Percentiles rank a stretch among this genome's conserved stretches.
These are phyloP conservation scores for Pyrenophora teres DNA, from an alignment of 2,329 filamentous ascomycete species.

Conservation along the genomic window DNA sequence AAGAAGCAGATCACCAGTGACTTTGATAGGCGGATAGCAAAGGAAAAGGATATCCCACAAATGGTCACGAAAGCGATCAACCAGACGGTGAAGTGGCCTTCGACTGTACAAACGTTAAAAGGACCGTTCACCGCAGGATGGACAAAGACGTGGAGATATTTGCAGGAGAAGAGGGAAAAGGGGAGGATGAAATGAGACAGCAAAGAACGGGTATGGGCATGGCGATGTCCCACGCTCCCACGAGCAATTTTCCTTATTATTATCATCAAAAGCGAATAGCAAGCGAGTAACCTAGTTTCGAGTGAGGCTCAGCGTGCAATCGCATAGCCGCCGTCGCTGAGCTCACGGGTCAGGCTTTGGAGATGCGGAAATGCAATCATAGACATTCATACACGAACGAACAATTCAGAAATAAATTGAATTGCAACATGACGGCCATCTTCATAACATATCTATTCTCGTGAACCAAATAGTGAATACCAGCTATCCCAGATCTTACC, in stretches of 20 bases:
- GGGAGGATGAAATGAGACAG: slow-evolving; percentile 38
- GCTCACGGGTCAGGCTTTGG: slow-evolving; percentile 32
- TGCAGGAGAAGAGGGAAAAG: slow-evolving; percentile 73
- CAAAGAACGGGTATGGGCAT: background rate
- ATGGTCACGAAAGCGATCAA: slow-evolving; percentile 78
- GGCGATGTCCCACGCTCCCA: background rate
- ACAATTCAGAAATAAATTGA: background rate
- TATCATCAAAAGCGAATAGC: slow-evolving; percentile 19
- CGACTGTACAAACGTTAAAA: slow-evolving; percentile 85
- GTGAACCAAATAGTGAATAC: background rate
- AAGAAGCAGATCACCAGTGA: slow-evolving; percentile 76
- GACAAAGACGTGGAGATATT: slow-evolving; percentile 71
- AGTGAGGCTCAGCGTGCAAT: slow-evolving; percentile 8
- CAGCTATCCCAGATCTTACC: background rate
- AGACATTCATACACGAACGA: background rate
- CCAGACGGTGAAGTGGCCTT: slow-evolving; percentile 91
- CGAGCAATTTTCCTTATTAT: slow-evolving; percentile 23
- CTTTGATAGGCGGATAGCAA: slow-evolving; percentile 86
- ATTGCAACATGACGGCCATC: background rate
- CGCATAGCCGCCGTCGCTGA: slow-evolving; percentile 18
- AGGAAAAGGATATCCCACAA: slow-evolving; percentile 69
- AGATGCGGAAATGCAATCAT: slow-evolving; percentile 1
- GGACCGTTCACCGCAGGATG: slow-evolving; percentile 79
- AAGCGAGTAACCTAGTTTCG: slow-evolving; percentile 9
- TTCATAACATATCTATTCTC: background rate